Evolutionary conservation across 73 alveolate species (phyloP), one percentile per base, ranked within the genome.

Genomic region (Stentor coeruleus): DNA sequence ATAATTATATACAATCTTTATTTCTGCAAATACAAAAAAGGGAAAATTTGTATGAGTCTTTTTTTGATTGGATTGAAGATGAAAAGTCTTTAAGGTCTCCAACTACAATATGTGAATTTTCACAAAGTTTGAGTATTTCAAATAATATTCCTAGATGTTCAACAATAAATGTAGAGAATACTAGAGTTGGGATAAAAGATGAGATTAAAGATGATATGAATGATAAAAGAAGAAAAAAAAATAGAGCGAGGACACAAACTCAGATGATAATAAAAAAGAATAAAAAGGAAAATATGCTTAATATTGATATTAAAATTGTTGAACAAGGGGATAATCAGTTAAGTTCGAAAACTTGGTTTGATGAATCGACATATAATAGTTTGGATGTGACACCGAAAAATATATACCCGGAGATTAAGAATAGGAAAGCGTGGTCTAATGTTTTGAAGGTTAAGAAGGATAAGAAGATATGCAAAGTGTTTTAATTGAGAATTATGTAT

Each of bases 1-100:
- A 84, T 59, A 39, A 40, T 59, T 55, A 81, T 20, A 35, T 76
- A 3, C 76, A 77, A 3, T 57, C 86, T 28, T 39, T 80, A 76
- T 72, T 84, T 81, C 49, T 28, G 14, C 40, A 26, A 28, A 33
- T 66, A 37, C n/a, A 26, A 15, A 26, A 26, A 14, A 66, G 37
- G 37, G 79, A 66, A 66, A 66, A 66, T 28, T 0, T 66, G 26
- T 1, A 49, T 20, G 28, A 11, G 66, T 6, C 6, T 11, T 11
- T 6, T 11, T 20, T 49, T 49, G 66, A 49, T 20, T 49, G 66
- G 66, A 6, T 49, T 49, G 66, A 49, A 11, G 20, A 49, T 49
- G 28, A 49, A 49, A 49, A n/a, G n/a, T n/a, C n/a, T n/a, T n/a
- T n/a, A n/a, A n/a, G n/a, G n/a, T n/a, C n/a, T n/a, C n/a, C n/a